Evolutionary conservation across 331 rosid species (phyloP), one percentile per base, ranked within the genome.

Genomic region (Quercus phellos): DNA sequence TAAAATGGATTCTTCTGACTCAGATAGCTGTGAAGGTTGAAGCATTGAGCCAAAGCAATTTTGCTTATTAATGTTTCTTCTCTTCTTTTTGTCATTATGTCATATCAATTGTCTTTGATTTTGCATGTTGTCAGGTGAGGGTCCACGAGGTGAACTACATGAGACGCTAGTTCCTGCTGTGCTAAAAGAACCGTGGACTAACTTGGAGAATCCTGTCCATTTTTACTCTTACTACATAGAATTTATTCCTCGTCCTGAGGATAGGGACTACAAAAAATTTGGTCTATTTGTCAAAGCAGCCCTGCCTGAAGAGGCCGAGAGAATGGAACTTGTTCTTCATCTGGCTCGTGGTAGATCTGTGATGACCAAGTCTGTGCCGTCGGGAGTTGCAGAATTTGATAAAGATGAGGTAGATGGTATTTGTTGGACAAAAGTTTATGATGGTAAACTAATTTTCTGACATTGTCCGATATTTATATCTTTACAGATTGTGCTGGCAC

Each of bases 281-380:
- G 92, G 99, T 76, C 77, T 94, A 55, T 94, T 88, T 80, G 78
- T 92, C 80, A 86, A 86, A 89, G 80, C 83, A 42, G 68, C 72
- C 74, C 93, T 94, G 61, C 98, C 99, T 38, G 46, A 55, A 66
- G 99, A 92, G 88, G 98, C 97, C 70, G 96, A 82, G 87, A 78
- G 79, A 81, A 81, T 94, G 90, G 89, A 90, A 86, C 78, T 94
- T 75, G 90, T 90, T 82, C 99, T 94, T 81, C 97, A 92, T 84
- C 94, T 94, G 66, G 88, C 97, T 79, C 99, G 56, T 82, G 75
- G 97, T 70, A 90, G 99, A 90, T 85, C 93, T 73, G 97, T 94
- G 80, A 81, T 78, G 89, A 83, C 94, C 73, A 85, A 79, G 79
- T 85, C 92, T 68, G 79, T 86, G 74, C 94, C 98, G 74, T 89